These are phyloP conservation scores for Phtheirospermum japonicum DNA, from an alignment of 257 asterid genomes.

Conservation along the genomic window DNA sequence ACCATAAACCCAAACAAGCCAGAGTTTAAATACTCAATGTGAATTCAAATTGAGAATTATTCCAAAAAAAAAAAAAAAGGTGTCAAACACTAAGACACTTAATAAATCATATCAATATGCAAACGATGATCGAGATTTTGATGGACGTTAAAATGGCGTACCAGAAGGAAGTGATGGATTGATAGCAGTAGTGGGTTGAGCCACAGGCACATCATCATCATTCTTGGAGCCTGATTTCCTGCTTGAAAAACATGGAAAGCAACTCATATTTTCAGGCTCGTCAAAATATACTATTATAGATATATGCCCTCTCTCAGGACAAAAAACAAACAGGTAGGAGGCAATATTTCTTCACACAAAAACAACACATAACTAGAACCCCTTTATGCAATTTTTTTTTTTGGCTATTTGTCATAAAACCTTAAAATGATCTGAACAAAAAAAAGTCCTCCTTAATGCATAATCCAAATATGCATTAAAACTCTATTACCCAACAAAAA, in stretches of 20 bases:
- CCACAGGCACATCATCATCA: conserved; percentile 32
- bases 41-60: no score
- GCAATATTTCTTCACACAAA: no score
- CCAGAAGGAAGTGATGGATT: conserved; percentile 34
- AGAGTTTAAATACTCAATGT: no score
- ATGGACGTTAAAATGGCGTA: neutral
- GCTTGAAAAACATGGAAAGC: conserved; percentile 65
- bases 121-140: neutral
- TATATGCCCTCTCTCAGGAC: neutral
- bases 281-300: neutral
- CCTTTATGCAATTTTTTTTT: neutral
- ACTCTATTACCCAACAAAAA: neutral
- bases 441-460: no score
- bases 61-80: no score
- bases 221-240: conserved; percentile 29
- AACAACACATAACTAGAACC: neutral
- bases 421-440: neutral
- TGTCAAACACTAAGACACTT: neutral
- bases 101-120: neutral
- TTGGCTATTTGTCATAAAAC: neutral
- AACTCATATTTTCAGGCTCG: conserved; percentile 42
- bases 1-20: no score
- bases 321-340: conserved; percentile 1
- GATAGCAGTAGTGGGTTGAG: conserved; percentile 31
- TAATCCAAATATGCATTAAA: neutral